These are phyloP conservation scores for Lactarius tabidus DNA, from an alignment of 768 basidiomycete species.

Conservation along the genomic window DNA sequence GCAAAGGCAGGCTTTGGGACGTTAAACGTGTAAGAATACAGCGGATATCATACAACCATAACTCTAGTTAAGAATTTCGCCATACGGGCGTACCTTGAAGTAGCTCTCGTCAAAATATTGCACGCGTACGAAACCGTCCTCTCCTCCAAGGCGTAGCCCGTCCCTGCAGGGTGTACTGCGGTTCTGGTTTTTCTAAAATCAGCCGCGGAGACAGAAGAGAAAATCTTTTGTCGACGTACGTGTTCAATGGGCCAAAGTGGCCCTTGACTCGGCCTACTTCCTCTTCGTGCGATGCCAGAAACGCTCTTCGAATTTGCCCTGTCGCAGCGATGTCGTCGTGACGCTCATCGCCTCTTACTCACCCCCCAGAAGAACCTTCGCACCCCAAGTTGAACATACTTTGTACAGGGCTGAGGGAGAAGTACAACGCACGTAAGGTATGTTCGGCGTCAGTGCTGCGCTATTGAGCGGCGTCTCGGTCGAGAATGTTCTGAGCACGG, in stretches of 20 bases:
- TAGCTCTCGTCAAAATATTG: no score
- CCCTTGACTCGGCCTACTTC: slow-evolving; percentile 97
- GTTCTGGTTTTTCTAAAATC: slow-evolving; percentile 50
- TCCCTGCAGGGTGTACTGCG: no score
- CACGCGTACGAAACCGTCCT: no score
- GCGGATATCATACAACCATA: no score
- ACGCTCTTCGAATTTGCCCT: slow-evolving; percentile 97
- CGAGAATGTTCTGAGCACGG: slow-evolving; percentile 86
- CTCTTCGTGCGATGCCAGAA: slow-evolving; percentile 98
- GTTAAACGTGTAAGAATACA: no score
- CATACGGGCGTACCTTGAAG: slow-evolving; percentile 87
- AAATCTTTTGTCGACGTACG: slow-evolving; percentile 50
- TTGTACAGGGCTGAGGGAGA: not conserved
- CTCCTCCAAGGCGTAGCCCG: no score
- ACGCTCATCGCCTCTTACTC: slow-evolving; percentile 98
- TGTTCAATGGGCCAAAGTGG: slow-evolving; percentile 95
- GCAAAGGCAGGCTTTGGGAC: no score
- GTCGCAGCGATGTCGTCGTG: slow-evolving; percentile 88
- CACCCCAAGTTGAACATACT: not conserved
- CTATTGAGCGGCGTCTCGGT: slow-evolving; percentile 97
- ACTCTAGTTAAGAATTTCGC: no score
- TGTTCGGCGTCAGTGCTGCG: slow-evolving; percentile 76
- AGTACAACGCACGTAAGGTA: slow-evolving; percentile 65
- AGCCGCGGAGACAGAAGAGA: slow-evolving; percentile 17
- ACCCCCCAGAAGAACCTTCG: no score